phyloP scores from a whole-genome alignment of 2,329 filamentous ascomycete species.

The Onygena corvina region DNA sequence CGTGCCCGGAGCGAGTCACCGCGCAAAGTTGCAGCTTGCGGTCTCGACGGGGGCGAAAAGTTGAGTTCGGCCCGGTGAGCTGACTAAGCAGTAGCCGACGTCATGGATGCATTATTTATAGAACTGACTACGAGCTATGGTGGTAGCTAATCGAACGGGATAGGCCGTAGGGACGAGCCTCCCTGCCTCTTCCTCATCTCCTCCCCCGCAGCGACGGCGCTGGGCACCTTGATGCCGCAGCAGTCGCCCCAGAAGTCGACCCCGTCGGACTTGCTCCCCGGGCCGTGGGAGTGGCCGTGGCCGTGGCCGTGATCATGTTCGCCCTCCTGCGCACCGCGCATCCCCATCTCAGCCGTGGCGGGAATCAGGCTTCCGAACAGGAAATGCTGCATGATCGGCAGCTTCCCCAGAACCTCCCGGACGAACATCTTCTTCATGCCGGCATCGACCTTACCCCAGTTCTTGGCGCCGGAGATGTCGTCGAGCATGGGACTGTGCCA shows the following conservation, averaged over 20 bases:
- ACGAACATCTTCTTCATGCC: conserved; percentile 98
- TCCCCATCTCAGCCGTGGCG: conserved; percentile 65
- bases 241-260: conserved; percentile 73
- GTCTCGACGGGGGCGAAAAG: background rate
- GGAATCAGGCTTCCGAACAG: conserved; percentile 78
- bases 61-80: no score
- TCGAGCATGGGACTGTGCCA: conserved; percentile 99
- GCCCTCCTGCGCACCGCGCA: conserved; percentile 34
- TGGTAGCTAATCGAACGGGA: conserved; percentile 40
- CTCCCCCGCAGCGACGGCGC: conserved; percentile 77
- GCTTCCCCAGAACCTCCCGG: conserved; percentile 78
- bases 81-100: no score
- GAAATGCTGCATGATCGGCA: conserved; percentile 98
- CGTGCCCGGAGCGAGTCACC: background rate
- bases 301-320: conserved; percentile 41
- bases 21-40: background rate
- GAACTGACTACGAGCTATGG: no score
- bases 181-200: conserved; percentile 67
- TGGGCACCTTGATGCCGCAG: conserved; percentile 94
- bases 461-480: conserved; percentile 83
- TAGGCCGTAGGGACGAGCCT: conserved; percentile 51
- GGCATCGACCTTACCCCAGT: conserved; percentile 81
- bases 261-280: conserved; percentile 28
- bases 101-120: no score
- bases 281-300: conserved; percentile 53